Conservation (phyloP, 805 yeast species). For the Lachancea nothofagi region DNA sequence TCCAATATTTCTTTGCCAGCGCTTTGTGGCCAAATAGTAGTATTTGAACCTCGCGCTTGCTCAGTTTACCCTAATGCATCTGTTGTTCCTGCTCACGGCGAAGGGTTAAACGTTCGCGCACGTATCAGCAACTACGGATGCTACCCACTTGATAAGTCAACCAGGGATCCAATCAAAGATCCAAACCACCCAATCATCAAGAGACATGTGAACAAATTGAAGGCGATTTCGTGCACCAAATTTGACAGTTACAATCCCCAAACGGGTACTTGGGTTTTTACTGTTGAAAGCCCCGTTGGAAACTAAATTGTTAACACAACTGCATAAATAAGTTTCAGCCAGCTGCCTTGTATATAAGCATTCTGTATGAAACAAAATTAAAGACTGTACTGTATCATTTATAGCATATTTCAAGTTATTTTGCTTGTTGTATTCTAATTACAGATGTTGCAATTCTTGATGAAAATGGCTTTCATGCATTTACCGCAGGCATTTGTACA, state of each 20-base stretch:
- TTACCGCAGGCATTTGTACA: not conserved
- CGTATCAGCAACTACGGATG: constrained; percentile 71
- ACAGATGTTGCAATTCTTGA: too few relatives aligned
- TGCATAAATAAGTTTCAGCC: constrained; percentile 3
- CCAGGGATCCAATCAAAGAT: constrained; percentile 69
- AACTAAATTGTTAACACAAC: not conserved
- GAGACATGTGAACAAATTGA: constrained; percentile 63
- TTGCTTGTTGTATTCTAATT: too few relatives aligned
- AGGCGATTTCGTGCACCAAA: constrained; percentile 50
- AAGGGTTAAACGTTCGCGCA: constrained; percentile 77
- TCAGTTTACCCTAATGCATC: constrained; percentile 65
- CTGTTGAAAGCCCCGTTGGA: constrained; percentile 28
- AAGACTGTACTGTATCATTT: not conserved
- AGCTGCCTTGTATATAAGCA: constrained; percentile 5
- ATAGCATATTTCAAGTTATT: too few relatives aligned
- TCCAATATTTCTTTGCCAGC: constrained; percentile 57
- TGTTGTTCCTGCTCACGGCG: constrained; percentile 59
- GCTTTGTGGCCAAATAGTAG: constrained; percentile 60
- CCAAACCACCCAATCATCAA: constrained; percentile 66
- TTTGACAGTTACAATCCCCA: constrained; percentile 75
- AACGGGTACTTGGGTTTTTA: constrained; percentile 67
- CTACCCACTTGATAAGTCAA: constrained; percentile 70
- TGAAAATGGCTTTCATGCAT: too few relatives aligned
- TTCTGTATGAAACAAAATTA: not conserved
- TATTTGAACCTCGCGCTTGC: constrained; percentile 55